A percentile compares a stretch with the other conserved stretches of the same genome.
These are phyloP conservation scores for Elsinoe perseae DNA, from an alignment of 2,329 filamentous ascomycete genomes.

Conservation along the genomic window DNA sequence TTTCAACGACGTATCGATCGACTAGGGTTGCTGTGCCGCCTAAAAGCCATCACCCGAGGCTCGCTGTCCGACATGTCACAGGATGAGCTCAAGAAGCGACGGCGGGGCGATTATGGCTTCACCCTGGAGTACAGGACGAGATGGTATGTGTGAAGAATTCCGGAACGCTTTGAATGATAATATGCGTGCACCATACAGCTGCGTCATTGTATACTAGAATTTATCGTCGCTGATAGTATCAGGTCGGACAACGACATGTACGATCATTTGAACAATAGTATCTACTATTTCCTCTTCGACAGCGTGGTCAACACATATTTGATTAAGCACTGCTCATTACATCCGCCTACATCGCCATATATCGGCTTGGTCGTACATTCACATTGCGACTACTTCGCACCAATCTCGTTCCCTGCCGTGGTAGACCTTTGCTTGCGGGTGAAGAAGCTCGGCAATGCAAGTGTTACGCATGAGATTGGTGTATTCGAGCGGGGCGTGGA, in stretches of 20 bases:
- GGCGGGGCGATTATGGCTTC: conserved; percentile 67
- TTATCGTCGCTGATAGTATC: conserved; percentile 2
- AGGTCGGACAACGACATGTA: conserved; percentile 96
- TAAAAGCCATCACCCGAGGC: not conserved
- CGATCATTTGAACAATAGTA: conserved; percentile 82
- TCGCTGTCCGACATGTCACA: conserved; percentile 17
- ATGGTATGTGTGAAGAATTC: conserved; percentile 55
- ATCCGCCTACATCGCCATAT: conserved; percentile 61
- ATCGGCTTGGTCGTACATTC: conserved; percentile 81
- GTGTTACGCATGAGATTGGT: conserved; percentile 82
- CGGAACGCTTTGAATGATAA: not conserved
- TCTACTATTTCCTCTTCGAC: conserved; percentile 84
- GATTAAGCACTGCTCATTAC: conserved; percentile 65
- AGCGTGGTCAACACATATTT: conserved; percentile 85
- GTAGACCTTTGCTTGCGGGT: conserved; percentile 77
- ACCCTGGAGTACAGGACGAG: conserved; percentile 74
- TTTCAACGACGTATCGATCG: not conserved
- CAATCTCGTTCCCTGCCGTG: conserved; percentile 71
- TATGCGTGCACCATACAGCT: too few species aligned
- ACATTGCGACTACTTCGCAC: conserved; percentile 76
- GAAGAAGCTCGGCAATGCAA: conserved; percentile 74
- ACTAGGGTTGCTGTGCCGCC: not conserved
- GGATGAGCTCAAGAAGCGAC: conserved; percentile 48
- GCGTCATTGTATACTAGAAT: not conserved
- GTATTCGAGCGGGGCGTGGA: conserved; percentile 71